Conservation (phyloP, 2,329 filamentous ascomycete species). For the Lasiodiplodia gonubiensis region DNA sequence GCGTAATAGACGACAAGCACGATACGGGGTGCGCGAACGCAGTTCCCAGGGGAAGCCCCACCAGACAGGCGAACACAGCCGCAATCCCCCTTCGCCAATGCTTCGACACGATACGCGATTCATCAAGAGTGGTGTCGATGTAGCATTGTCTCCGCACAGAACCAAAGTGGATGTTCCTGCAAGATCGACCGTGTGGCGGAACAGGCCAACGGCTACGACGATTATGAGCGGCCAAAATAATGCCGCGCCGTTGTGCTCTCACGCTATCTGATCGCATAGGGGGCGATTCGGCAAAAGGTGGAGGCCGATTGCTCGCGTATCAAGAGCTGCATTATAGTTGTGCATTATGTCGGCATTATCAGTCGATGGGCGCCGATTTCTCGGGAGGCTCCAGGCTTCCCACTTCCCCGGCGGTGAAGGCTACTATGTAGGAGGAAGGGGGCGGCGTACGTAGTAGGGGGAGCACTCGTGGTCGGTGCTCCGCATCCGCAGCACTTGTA, state of each 20-base stretch:
- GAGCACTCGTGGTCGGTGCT: conserved; percentile 2
- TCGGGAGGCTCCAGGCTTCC: not conserved
- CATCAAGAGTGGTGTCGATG: conserved; percentile 16
- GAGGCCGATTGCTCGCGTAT: not conserved
- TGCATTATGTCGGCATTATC: conserved; percentile 8
- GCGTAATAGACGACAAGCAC: not conserved
- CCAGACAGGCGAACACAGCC: not conserved
- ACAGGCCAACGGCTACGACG: not conserved
- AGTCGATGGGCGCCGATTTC: not conserved
- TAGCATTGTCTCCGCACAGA: conserved; percentile 1
- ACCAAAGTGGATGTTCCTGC: not conserved
- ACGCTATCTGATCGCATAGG: not conserved
- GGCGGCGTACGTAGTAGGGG: not conserved
- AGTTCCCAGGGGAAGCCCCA: not conserved
- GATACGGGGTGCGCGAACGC: not conserved
- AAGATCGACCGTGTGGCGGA: conserved; percentile 10
- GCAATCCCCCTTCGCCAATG: not conserved
- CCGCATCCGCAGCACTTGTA: not conserved
- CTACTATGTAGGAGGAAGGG: not conserved
- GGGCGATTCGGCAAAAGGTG: not conserved
- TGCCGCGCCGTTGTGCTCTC: conserved; percentile 4
- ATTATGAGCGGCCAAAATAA: conserved; percentile 10
- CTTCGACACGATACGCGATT: conserved; percentile 20
- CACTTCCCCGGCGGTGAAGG: conserved; percentile 21
- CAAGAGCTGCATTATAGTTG: not conserved